Evolutionary conservation across 2,329 filamentous ascomycete species (phyloP), one percentile per base, ranked within the genome.

Genomic region (Thelonectria discophora): DNA sequence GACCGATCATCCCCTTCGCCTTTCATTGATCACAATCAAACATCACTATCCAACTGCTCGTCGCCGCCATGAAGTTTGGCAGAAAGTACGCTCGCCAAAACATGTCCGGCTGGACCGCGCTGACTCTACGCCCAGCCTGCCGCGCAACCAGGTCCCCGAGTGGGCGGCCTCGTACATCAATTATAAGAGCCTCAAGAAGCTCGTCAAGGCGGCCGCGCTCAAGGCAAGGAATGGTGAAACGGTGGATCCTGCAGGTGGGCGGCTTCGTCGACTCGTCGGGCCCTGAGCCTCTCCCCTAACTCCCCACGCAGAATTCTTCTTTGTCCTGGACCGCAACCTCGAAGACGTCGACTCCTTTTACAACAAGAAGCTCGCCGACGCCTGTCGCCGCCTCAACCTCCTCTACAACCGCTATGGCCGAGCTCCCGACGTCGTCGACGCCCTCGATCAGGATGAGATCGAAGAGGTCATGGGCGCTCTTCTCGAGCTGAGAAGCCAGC

Each of bases 281-380:
- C 66, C 66, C 64, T 66, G 68, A 60, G 69, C 68, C 66, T 66
- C 63, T 69, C 67, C 68, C 70, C 73, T 77, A 73, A 76, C 75
- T 70, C 63, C 67, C 68, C 63, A 68, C 71, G 72, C 81, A 97
- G 95, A 94, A 78, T 97, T 99, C 84, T 97, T 97, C 82, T 97
- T 94, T 78, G 92, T 90, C 66, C 88, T 99, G 76, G 95, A 99
- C 76, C 92, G 95, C 72, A 97, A 98, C 76, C 89, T 99, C 73
- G 95, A 99, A 82, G 91, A 97, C 79, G 94, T 99, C 76, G 93
- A 97, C 78, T 87, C 87, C 53, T 98, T 99, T 78, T 98, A 97
- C 83, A 97, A 97, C 81, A 96, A 94, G 77, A 97, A 97, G 76
- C 93, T 93, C 73, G 86, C 88, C 64, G 94, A 98, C 71, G 90